phyloP scores from a whole-genome alignment of 495 filamentous ascomycete genomes.

The Chaetomidium leptoderma region DNA sequence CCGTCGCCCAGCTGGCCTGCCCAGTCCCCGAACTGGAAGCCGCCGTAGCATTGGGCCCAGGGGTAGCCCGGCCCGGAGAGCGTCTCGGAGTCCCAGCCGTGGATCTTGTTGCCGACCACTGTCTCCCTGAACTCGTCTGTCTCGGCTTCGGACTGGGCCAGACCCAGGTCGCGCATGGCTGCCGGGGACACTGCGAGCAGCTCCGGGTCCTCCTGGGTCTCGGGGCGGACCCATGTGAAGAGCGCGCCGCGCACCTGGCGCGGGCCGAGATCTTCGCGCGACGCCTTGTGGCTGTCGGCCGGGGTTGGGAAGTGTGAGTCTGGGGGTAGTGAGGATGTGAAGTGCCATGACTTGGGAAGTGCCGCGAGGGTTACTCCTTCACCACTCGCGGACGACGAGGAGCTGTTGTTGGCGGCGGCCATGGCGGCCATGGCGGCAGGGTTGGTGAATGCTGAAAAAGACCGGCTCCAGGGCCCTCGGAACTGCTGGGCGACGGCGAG shows the following conservation, averaged over 20 bases:
- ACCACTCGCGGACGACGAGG: neutral
- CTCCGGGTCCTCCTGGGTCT: conserved; percentile 63
- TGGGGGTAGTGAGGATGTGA: conserved; percentile 72
- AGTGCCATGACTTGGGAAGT: conserved; percentile 80
- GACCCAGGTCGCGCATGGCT: conserved; percentile 74
- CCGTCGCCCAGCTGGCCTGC: conserved; percentile 95
- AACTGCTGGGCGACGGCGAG: conserved; percentile 30
- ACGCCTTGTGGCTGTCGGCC: conserved; percentile 69
- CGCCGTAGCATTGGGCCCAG: conserved; percentile 98
- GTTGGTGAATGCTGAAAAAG: conserved; percentile 15
- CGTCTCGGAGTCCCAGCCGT: conserved; percentile 56
- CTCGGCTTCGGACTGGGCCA: conserved; percentile 60
- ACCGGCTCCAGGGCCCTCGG: conserved; percentile 14
- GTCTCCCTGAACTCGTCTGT: conserved; percentile 70
- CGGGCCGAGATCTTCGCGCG: conserved; percentile 69
- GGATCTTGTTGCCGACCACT: conserved; percentile 75
- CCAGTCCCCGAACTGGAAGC: conserved; percentile 83
- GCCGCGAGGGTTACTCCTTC: conserved; percentile 53
- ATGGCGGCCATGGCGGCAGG: conserved; percentile 14
- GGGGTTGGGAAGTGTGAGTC: conserved; percentile 81
- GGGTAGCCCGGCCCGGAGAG: conserved; percentile 72
- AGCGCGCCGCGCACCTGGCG: conserved; percentile 79
- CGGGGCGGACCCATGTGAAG: conserved; percentile 87
- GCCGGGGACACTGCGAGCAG: conserved; percentile 71
- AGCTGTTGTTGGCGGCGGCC: conserved; percentile 22